Base-by-base conservation (phyloP, 352 stramenopile species). In the Phytophthora pini region DNA sequence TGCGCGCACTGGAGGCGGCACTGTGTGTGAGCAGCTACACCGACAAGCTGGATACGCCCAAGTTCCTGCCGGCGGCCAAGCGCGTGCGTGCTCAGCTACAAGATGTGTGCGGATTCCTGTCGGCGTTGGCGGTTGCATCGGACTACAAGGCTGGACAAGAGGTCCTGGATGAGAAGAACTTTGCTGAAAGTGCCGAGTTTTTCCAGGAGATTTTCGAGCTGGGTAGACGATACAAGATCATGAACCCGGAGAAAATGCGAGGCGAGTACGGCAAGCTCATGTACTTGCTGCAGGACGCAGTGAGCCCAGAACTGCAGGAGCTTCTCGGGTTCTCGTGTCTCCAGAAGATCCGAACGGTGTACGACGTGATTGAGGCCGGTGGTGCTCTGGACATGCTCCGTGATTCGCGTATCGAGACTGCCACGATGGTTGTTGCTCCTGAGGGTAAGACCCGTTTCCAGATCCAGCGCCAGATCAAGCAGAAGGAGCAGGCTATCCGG, bases 161-260 rank as follows among this genome's bases (percentile, higher is more conserved):
- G 6, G 77, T 97, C 51, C 70, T 97, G 15, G 81, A 94, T 9
- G 84, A 97, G 34, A 97, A 95, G 67, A 95, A 94, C 41, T 98
- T 98, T 64, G 77, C 68, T 15, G 83, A 97, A 36, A 88, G 97
- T 63, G 80, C 89, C 47, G 73, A 77, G 17, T 96, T 98, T 27
- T 98, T 97, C 56, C 90, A 94, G 45, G 85, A 93, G 50, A 80
- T 94, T 39, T 98, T 99, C 64, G 97, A 99, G 74, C 78, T 99
- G 15, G 94, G 90, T 9, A 79, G 97, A 40, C 85, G 97, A 34
- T 98, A 99, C 80, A 99, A 99, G 80, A 98, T 99, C 64, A 98
- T 98, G 94, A 99, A 99, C 80, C 97, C 97, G 5, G 96, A 99
- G 79, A 98, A 98, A 72, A 98, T 99, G 95, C 87, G 96, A 22